Evolutionary conservation across 768 basidiomycete species (phyloP).

Genomic region (Leucocoprinus birnbaumii): DNA sequence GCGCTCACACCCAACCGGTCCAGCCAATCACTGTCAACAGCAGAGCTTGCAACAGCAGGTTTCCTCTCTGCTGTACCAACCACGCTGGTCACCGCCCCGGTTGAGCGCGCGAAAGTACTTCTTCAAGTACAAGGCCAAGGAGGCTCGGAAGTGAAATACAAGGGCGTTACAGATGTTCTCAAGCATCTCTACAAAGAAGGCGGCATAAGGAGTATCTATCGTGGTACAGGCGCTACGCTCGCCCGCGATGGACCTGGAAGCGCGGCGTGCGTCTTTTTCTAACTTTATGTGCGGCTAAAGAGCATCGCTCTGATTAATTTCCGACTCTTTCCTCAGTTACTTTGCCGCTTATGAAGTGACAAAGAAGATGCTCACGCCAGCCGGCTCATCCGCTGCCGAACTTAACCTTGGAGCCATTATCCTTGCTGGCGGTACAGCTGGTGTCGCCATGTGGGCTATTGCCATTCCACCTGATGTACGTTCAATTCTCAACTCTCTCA

Average conservation of each 20-base stretch:
- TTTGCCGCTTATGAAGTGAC: slow-evolving; percentile 96
- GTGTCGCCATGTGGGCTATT: slow-evolving; percentile 97
- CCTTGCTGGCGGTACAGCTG: slow-evolving; percentile 90
- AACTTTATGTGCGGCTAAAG: not conserved
- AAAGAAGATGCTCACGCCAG: slow-evolving; percentile 83
- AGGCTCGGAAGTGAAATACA: slow-evolving; percentile 68
- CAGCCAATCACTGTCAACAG: slow-evolving; percentile 56
- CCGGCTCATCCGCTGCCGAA: slow-evolving; percentile 73
- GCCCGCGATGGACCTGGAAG: slow-evolving; percentile 95
- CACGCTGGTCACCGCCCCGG: slow-evolving; percentile 91
- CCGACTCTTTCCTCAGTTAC: slow-evolving; percentile 52
- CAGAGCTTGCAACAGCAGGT: slow-evolving; percentile 88
- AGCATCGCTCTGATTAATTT: slow-evolving; percentile 13
- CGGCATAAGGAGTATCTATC: slow-evolving; percentile 86
- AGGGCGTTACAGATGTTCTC: slow-evolving; percentile 89
- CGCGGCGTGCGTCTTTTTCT: slow-evolving; percentile 71
- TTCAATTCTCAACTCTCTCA: slow-evolving; percentile 11
- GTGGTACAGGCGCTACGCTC: slow-evolving; percentile 91
- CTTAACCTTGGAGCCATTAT: slow-evolving; percentile 87
- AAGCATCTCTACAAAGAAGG: slow-evolving; percentile 91
- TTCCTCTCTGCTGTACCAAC: slow-evolving; percentile 93
- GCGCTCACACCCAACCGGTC: slow-evolving; percentile 75
- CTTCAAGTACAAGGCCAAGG: slow-evolving; percentile 95
- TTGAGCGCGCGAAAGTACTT: slow-evolving; percentile 95
- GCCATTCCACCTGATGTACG: slow-evolving; percentile 96